A percentile compares a stretch with the other conserved stretches of the same genome.
Evolutionary conservation across 768 basidiomycete genomes (phyloP).

Genomic region (Amanita polypyramis): DNA sequence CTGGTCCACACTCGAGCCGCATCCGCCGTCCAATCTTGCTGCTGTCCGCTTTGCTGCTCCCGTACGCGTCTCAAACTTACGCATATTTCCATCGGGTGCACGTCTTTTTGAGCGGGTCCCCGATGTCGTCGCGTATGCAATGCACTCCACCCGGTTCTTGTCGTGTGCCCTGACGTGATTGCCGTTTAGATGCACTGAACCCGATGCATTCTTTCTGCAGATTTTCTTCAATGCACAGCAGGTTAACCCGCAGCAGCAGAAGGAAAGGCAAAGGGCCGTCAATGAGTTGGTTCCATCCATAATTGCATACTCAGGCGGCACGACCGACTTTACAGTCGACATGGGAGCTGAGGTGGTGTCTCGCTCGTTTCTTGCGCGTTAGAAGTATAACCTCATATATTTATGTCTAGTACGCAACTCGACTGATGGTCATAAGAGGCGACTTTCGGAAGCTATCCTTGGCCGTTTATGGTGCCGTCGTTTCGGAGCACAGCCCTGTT

Average conservation of each 20-base stretch:
- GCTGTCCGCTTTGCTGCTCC: slow-evolving; percentile 64
- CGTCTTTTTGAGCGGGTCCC: slow-evolving; percentile 51
- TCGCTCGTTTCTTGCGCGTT: background rate
- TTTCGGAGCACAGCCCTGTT: slow-evolving; percentile 31
- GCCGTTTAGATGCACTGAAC: slow-evolving; percentile 49
- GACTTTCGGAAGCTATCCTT: slow-evolving; percentile 55
- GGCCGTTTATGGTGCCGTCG: slow-evolving; percentile 49
- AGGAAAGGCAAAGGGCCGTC: slow-evolving; percentile 51
- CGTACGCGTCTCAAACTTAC: slow-evolving; percentile 55
- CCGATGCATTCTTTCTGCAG: slow-evolving; percentile 63
- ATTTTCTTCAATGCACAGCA: slow-evolving; percentile 68
- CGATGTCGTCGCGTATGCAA: slow-evolving; percentile 51
- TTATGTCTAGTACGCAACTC: slow-evolving; percentile 48
- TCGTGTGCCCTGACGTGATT: slow-evolving; percentile 9
- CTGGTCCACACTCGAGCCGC: slow-evolving; percentile 56
- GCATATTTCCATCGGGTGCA: slow-evolving; percentile 58
- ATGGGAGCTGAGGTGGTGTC: slow-evolving; percentile 57
- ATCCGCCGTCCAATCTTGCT: slow-evolving; percentile 46
- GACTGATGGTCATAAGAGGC: slow-evolving; percentile 76
- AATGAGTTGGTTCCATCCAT: slow-evolving; percentile 67
- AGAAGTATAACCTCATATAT: background rate
- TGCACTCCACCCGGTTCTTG: background rate
- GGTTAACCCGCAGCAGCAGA: slow-evolving; percentile 31
- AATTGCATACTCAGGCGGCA: slow-evolving; percentile 62
- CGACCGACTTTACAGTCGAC: slow-evolving; percentile 54